Conservation (phyloP, 495 filamentous ascomycete species). For the Daldinia caldariorum region DNA sequence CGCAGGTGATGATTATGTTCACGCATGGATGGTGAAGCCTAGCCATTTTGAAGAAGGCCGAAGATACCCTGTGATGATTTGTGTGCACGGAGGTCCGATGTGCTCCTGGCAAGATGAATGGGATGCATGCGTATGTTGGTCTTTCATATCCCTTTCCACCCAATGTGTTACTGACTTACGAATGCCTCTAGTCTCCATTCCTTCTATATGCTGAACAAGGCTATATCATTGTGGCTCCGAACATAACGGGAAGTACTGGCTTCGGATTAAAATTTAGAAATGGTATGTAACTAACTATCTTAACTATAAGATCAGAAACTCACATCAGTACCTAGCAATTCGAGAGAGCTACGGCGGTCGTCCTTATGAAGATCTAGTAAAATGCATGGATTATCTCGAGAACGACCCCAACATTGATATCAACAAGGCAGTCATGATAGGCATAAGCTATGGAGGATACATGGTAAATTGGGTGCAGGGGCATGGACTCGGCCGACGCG, state of each 20-base stretch:
- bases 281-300: slow-evolving; percentile 24
- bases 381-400: slow-evolving; percentile 43
- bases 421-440: slow-evolving; percentile 40
- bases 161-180: background rate
- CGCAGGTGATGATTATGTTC: slow-evolving; percentile 30
- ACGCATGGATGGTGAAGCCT: slow-evolving; percentile 49
- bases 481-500: slow-evolving; percentile 40
- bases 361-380: slow-evolving; percentile 46
- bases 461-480: slow-evolving; percentile 48
- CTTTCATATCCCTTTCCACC: background rate
- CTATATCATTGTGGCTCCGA: slow-evolving; percentile 48
- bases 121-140: slow-evolving; percentile 24
- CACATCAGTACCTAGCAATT: slow-evolving; percentile 22
- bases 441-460: slow-evolving; percentile 44
- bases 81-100: slow-evolving; percentile 40
- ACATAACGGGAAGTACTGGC: slow-evolving; percentile 46
- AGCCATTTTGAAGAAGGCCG: slow-evolving; percentile 43
- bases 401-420: slow-evolving; percentile 42
- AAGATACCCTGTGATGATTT: slow-evolving; percentile 45
- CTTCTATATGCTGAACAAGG: slow-evolving; percentile 46
- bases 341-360: slow-evolving; percentile 37
- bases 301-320: slow-evolving; percentile 1
- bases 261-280: slow-evolving; percentile 41
- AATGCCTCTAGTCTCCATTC: slow-evolving; percentile 29
- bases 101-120: slow-evolving; percentile 40